Conservation (phyloP, 306 rosid species). For the Rosa persica region DNA sequence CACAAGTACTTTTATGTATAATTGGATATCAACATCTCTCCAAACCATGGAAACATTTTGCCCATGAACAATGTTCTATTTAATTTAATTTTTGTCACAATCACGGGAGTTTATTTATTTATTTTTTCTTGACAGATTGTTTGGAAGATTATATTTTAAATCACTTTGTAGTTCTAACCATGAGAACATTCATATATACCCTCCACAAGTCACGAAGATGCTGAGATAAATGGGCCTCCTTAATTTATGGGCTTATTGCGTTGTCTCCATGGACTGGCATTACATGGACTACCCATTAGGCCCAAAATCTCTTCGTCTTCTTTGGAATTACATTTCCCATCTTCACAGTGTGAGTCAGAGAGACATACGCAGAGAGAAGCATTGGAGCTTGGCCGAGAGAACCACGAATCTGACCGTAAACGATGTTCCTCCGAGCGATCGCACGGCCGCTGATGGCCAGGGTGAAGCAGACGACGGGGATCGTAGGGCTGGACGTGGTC, state of each 20-base stretch:
- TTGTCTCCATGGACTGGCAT: no score
- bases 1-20: no score
- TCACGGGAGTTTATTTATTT: no score
- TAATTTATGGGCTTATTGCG: not conserved
- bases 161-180: no score
- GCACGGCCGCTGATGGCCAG: conserved; percentile 84
- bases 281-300: not conserved
- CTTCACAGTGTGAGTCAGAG: not conserved
- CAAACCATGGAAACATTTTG: no score
- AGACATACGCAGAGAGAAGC: not conserved
- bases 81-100: no score
- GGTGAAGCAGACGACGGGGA: conserved; percentile 88
- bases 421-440: conserved; percentile 76
- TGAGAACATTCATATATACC: no score
- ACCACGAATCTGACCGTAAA: not conserved
- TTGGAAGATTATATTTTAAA: no score
- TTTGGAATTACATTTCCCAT: conserved; percentile 17
- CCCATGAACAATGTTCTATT: no score
- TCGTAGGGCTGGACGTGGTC: conserved; percentile 79
- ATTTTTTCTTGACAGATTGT: no score
- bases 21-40: no score
- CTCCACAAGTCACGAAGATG: not conserved
- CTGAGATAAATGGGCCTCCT: not conserved
- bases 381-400: not conserved
- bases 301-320: not conserved